Evolutionary conservation across 2,329 filamentous ascomycete species (phyloP), one percentile per base, ranked within the genome.

Genomic region (Fusarium multiceps): DNA sequence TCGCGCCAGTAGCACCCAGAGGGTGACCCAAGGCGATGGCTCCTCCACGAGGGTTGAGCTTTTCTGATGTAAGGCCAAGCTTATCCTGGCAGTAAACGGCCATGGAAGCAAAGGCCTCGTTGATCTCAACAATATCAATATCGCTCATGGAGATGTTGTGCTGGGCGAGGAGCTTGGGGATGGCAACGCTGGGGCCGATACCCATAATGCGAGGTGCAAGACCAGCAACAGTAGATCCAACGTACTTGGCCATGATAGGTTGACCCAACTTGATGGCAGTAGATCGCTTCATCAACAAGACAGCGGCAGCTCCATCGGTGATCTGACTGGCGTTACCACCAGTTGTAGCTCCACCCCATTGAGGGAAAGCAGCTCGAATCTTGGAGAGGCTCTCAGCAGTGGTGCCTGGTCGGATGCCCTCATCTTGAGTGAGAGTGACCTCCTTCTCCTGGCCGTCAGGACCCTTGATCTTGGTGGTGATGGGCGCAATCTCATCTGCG

Each of bases 21-120:
- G 93, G 93, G 80, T 96, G 93, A 55, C 93, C 93, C 0, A 96
- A 85, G 5, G 93, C 93, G 77, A 96, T 95, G 71, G 93, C 93
- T 69, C 93, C 93, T 73, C 93, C 93, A 64, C 92, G 86, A 27
- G 90, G 87, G 83, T 96, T 96, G 86, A 96, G 88, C 88, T 94
- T 95, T 75, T 86, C 80, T 80, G 87, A 88, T 77, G 92, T 90
- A 53, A 95, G 83, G 71, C 88, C 88, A 53, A 96, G 86, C 71
- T 84, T 88, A 75, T 93, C 86, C 58, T 92, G 83, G 82, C 94
- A 97, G 87, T 98, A 98, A 30, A 98, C 94, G 2, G 93, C 94
- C 96, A 98, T 98, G 55, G 92, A 96, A 23, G 94, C 95, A 77
- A 99, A 99, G 2, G 96, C 96, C 87, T 99, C 96, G 84, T 99